Percentiles rank a stretch among this genome's conserved stretches.
Evolutionary conservation across 345 rosid species (phyloP).

Genomic region (Streptanthus diversifolius): DNA sequence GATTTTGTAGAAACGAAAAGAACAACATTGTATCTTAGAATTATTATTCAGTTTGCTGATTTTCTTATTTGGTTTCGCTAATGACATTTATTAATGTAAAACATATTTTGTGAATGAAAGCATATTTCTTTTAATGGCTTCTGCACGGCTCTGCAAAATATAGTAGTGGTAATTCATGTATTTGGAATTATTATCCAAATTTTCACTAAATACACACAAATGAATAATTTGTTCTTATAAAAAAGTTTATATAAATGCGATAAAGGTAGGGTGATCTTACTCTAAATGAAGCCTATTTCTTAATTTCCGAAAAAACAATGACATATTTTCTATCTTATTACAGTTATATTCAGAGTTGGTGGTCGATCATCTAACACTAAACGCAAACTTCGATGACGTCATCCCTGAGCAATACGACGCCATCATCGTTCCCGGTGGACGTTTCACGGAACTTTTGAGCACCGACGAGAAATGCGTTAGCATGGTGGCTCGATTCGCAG

Average conservation of each 20-base stretch:
- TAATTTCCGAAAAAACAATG: neutral
- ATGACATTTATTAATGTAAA: too few species aligned
- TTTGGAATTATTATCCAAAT: neutral
- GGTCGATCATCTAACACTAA: conserved; percentile 44
- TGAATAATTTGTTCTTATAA: neutral
- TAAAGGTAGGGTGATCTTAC: neutral
- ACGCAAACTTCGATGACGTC: conserved; percentile 42
- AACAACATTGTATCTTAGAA: too few species aligned
- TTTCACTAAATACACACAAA: neutral
- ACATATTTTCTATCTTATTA: neutral
- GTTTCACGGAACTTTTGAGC: conserved; percentile 44
- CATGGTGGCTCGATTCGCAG: conserved; percentile 36
- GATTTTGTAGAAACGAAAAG: too few species aligned
- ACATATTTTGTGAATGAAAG: too few species aligned
- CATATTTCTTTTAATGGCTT: too few species aligned
- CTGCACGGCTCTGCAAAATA: too few species aligned
- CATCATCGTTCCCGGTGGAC: conserved; percentile 48
- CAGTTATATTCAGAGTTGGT: conserved; percentile 46
- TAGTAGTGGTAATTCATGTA: neutral
- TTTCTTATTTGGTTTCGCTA: too few species aligned
- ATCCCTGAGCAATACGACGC: conserved; percentile 39
- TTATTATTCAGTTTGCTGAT: too few species aligned
- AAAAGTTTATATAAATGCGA: neutral
- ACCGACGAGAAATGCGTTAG: conserved; percentile 38
- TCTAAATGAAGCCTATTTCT: neutral